Conservation (phyloP, 164 flowering plant species). For the Piper betle region DNA sequence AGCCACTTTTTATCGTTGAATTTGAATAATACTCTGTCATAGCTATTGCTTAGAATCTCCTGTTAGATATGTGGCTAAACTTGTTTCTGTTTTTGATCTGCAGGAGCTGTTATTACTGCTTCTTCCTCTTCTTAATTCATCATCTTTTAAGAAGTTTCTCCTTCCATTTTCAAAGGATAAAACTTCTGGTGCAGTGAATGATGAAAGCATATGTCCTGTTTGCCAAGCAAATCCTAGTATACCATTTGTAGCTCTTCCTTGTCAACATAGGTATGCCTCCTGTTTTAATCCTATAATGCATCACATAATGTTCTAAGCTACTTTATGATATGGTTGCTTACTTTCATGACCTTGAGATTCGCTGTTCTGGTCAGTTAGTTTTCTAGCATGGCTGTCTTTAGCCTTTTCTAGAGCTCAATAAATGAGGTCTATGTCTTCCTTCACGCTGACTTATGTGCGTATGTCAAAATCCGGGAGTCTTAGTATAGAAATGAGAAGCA, state of each 20-base stretch:
- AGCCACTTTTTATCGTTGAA: not conserved
- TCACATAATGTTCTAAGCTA: not conserved
- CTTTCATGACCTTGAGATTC: not conserved
- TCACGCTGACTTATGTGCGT: not conserved
- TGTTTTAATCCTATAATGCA: not conserved
- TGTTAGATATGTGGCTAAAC: not conserved
- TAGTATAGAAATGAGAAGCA: not conserved
- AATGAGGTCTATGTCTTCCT: not conserved
- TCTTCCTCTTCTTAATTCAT: constrained; percentile 91
- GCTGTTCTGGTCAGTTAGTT: not conserved
- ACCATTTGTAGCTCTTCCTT: constrained; percentile 86
- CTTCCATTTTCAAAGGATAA: constrained; percentile 79
- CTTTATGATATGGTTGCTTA: not conserved
- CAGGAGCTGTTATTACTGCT: constrained; percentile 94
- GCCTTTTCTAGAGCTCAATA: not conserved
- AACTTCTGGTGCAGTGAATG: constrained; percentile 41
- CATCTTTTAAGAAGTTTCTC: constrained; percentile 64
- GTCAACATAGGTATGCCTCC: constrained; percentile 73
- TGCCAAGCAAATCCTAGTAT: constrained; percentile 66
- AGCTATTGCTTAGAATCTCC: not conserved
- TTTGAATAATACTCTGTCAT: not conserved
- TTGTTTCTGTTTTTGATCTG: constrained; percentile 7
- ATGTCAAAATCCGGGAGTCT: not conserved
- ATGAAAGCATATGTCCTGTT: constrained; percentile 64
- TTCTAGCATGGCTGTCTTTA: not conserved